These are phyloP conservation scores for Globisporangium apiculatum DNA, from an alignment of 352 stramenopile species.

Conservation along the genomic window DNA sequence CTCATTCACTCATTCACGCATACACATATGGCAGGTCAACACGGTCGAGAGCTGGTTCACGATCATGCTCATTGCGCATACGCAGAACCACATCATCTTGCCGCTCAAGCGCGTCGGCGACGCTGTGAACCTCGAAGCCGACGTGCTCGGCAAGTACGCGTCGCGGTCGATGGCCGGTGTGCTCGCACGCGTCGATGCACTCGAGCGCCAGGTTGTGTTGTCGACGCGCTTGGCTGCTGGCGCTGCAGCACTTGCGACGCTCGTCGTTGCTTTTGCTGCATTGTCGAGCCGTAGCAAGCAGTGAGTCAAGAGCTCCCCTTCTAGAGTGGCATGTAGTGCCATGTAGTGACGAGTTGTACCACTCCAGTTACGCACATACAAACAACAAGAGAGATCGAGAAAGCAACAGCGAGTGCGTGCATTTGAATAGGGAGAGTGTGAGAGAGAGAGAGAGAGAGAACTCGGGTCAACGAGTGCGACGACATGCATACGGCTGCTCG, in stretches of 20 bases:
- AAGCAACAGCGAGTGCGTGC: background rate
- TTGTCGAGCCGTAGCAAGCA: conserved; percentile 13
- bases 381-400: background rate
- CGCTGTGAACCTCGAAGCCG: conserved; percentile 88
- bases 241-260: conserved; percentile 17
- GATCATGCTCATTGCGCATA: conserved; percentile 99
- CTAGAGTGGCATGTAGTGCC: too few species aligned
- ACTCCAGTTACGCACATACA: too few species aligned
- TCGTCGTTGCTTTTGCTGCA: conserved; percentile 19
- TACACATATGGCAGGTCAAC: conserved; percentile 17
- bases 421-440: conserved; percentile 1
- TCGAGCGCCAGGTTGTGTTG: conserved; percentile 47
- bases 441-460: background rate
- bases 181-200: conserved; percentile 42
- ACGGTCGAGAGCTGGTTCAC: conserved; percentile 90
- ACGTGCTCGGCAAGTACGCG: conserved; percentile 92
- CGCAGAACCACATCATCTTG: conserved; percentile 95
- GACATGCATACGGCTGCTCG: background rate
- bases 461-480: background rate
- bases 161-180: conserved; percentile 64
- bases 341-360: too few species aligned
- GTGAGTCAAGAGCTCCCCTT: background rate
- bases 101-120: conserved; percentile 88
- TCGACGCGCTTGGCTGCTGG: conserved; percentile 27
- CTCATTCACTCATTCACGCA: too few species aligned